Conservation (phyloP, 192 early-diverging fungal species). For the Podila minutissima region DNA sequence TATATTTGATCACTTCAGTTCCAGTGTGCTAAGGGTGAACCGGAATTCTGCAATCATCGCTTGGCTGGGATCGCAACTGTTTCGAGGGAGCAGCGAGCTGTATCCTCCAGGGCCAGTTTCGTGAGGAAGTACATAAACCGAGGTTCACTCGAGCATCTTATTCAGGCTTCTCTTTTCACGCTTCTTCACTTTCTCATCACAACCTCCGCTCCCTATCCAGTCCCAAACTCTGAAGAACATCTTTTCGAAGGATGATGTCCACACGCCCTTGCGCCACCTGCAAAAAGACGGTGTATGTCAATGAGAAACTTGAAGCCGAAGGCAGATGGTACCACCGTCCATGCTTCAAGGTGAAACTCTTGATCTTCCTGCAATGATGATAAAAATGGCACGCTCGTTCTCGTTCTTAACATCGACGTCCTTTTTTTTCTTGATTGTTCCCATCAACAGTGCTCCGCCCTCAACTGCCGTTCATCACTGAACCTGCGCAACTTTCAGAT, state of each 20-base stretch:
- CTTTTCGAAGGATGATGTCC: slow-evolving; percentile 30
- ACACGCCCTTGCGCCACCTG: slow-evolving; percentile 38
- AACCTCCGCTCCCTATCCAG: background rate
- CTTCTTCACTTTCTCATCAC: background rate
- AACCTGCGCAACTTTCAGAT: slow-evolving; percentile 35
- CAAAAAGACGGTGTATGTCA: slow-evolving; percentile 46
- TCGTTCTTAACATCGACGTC: background rate
- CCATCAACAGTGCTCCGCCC: slow-evolving; percentile 22
- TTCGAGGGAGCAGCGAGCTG: no score
- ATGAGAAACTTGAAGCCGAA: slow-evolving; percentile 43
- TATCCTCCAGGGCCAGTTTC: no score
- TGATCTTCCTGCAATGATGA: background rate
- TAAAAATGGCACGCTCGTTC: background rate
- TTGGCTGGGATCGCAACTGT: no score
- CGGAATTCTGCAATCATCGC: no score
- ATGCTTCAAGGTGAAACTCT: slow-evolving; percentile 36
- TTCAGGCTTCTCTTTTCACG: background rate
- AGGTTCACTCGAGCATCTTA: no score
- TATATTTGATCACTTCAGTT: no score
- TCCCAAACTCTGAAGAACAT: background rate
- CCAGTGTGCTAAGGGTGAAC: no score
- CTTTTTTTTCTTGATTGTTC: background rate
- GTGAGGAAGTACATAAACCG: no score
- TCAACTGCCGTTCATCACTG: slow-evolving; percentile 15
- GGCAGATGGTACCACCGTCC: slow-evolving; percentile 42